Conservation (phyloP, 768 basidiomycete species). For the Tulasnella calospora region DNA sequence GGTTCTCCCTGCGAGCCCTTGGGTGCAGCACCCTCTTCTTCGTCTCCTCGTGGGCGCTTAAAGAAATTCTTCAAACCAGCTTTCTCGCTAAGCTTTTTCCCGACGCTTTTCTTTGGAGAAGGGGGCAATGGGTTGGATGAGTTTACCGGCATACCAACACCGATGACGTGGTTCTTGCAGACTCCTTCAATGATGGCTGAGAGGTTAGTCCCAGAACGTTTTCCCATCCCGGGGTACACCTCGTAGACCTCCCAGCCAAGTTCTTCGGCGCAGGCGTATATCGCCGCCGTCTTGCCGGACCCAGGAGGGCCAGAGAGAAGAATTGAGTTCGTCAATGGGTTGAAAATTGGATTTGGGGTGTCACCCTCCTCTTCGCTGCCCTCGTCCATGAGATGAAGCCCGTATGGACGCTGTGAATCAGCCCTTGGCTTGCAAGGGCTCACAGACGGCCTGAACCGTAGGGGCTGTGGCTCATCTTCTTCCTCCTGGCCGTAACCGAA, state of each 20-base stretch:
- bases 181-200: constrained; percentile 84
- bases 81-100: not conserved
- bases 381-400: constrained; percentile 7
- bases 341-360: constrained; percentile 18
- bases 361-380: not conserved
- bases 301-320: constrained; percentile 79
- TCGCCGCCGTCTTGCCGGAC: constrained; percentile 83
- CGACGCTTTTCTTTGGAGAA: constrained; percentile 9
- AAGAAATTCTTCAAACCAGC: not conserved
- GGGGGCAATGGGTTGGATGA: not conserved
- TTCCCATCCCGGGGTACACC: constrained; percentile 93
- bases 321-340: constrained; percentile 72
- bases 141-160: constrained; percentile 22
- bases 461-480: constrained; percentile 29
- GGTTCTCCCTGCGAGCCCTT: not conserved
- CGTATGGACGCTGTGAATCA: not conserved
- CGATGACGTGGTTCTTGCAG: constrained; percentile 84
- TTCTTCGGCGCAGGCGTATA: constrained; percentile 91
- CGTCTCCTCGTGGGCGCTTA: not conserved
- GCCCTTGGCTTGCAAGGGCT: constrained; percentile 20
- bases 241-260: constrained; percentile 96
- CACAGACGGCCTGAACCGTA: constrained; percentile 14
- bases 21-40: not conserved
- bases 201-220: constrained; percentile 71
- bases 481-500: constrained; percentile 41